phyloP scores from a whole-genome alignment of 331 rosid genomes.

The Pyracantha coccinea region DNA sequence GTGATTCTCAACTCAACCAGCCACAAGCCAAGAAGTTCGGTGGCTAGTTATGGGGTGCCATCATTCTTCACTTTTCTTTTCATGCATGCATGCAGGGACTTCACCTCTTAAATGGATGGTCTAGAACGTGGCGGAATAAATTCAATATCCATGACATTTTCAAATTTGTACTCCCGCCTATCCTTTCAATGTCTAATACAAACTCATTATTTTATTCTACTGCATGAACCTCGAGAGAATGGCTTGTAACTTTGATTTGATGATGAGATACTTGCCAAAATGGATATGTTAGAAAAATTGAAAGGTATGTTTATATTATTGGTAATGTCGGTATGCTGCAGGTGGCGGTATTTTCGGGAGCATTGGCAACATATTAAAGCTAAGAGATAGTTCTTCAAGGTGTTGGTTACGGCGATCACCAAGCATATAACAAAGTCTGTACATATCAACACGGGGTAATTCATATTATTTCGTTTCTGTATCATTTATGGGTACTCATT shows the following conservation, averaged over 20 bases:
- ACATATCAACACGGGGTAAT: background rate
- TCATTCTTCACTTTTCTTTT: background rate
- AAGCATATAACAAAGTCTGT: background rate
- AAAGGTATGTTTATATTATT: background rate
- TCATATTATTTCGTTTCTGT: background rate
- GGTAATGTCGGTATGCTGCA: conserved; percentile 21
- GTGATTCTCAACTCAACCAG: background rate
- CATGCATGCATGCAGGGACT: background rate
- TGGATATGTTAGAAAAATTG: background rate
- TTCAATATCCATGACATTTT: no score
- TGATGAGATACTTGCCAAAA: background rate
- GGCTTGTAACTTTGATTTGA: no score
- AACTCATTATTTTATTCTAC: no score
- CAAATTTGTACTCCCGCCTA: no score
- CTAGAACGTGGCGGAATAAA: no score
- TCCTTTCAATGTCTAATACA: no score
- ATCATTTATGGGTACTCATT: background rate
- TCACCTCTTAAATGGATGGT: no score
- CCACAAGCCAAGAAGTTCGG: no score
- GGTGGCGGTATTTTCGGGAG: conserved; percentile 29
- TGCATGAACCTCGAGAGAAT: no score
- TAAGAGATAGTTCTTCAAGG: background rate
- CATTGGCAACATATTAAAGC: background rate
- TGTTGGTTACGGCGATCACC: background rate
- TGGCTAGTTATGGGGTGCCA: background rate